Evolutionary conservation across 768 basidiomycete species (phyloP), one percentile per base, ranked within the genome.

Genomic region (Gelatoporia subvermispora): DNA sequence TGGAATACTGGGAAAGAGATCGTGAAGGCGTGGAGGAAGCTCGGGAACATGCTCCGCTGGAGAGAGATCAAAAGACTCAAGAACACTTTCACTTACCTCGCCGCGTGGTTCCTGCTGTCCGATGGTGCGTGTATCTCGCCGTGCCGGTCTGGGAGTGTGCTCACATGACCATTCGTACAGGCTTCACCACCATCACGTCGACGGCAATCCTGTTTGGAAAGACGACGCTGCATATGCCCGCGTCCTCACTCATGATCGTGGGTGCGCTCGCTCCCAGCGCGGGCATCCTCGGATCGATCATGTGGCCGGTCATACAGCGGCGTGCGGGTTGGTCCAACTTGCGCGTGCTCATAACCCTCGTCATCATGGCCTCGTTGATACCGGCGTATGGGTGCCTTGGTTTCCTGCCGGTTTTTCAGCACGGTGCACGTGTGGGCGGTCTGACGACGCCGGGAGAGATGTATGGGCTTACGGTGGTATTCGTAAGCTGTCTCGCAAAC

Each of bases 131-230:
- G 24, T 4, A 4, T 15, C 17, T 8, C 23, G n/a, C 11, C 34
- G 36, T 43, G 40, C 48, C 41, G 8, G n/a, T 41, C n/a, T n/a
- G n/a, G n/a, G n/a, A n/a, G n/a, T n/a, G n/a, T n/a, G 17, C 21
- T n/a, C 7, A 31, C 28, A 13, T 31, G 13, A 31, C 28, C 28
- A 5, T 13, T 13, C 13, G 3, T 24, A 8, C 35, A 91, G 90
- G 85, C 2, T 93, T 94, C 67, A 90, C 93, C 2, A 96, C 94
- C 0, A 86, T 96, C 40, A 93, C 92, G 0, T 89, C 89, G 0
- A 92, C 91, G 0, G 90, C 95, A 0, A 79, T 97, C 47, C 77
- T 99, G 0, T 97, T 95, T 59, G 93, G 82, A 1, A 96, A 95
- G 63, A 95, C 93, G 1, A 74, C 84, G 1, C 76, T 97, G 16